Evolutionary conservation across 2,329 filamentous ascomycete species (phyloP).

Genomic region (Epichloe gansuensis): DNA sequence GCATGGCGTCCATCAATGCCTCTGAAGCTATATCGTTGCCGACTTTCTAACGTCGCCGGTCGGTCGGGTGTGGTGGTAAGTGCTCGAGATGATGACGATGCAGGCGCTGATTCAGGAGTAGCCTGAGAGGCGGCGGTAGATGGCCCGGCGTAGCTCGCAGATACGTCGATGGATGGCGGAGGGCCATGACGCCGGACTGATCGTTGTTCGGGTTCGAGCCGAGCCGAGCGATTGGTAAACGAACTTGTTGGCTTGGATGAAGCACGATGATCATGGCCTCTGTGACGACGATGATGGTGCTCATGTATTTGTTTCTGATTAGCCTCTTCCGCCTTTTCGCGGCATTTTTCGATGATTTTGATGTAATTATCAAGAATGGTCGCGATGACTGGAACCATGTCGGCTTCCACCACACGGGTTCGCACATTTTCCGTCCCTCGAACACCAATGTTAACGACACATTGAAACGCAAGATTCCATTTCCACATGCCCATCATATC

Average conservation of each 20-base stretch:
- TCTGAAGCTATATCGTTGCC: constrained; percentile 39
- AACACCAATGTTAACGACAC: constrained; percentile 96
- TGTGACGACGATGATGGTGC: constrained; percentile 35
- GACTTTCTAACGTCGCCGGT: constrained; percentile 16
- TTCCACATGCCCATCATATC: constrained; percentile 99
- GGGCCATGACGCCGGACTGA: constrained; percentile 65
- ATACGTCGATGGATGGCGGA: constrained; percentile 55
- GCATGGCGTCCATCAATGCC: constrained; percentile 37
- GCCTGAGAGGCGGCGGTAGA: constrained; percentile 19
- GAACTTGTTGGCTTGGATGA: constrained; percentile 35
- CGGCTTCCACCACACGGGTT: constrained; percentile 91
- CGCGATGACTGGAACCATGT: constrained; percentile 98
- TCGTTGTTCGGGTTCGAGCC: constrained; percentile 47
- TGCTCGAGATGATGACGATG: constrained; percentile 9
- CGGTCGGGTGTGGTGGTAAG: constrained; percentile 10
- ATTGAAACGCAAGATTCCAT: constrained; percentile 98
- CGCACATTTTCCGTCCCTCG: constrained; percentile 88
- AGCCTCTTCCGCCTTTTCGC: constrained; percentile 72
- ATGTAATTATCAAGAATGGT: constrained; percentile 98
- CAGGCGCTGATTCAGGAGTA: constrained; percentile 12
- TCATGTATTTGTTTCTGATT: constrained; percentile 57
- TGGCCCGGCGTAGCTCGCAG: constrained; percentile 28
- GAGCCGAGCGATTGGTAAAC: constrained; percentile 40
- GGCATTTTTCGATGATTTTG: constrained; percentile 84
- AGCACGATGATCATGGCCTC: constrained; percentile 36